Evolutionary conservation across 495 filamentous ascomycete species (phyloP).

Genomic region (Sordaria brevicollis): DNA sequence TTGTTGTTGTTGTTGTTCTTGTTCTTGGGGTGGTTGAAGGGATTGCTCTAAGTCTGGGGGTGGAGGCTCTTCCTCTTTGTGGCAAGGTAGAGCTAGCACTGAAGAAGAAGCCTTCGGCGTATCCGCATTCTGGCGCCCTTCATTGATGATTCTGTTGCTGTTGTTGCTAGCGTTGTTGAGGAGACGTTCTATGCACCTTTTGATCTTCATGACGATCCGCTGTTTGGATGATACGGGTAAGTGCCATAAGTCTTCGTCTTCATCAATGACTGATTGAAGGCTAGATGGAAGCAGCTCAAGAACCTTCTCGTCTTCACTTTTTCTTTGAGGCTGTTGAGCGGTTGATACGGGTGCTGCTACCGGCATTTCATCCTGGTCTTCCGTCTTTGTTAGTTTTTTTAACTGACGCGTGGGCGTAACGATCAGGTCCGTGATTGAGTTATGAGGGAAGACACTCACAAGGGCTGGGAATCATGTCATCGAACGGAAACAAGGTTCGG

Average conservation of each 20-base stretch:
- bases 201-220: not conserved
- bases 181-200: not conserved
- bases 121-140: too few relatives aligned
- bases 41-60: not conserved
- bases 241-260: not conserved
- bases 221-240: not conserved
- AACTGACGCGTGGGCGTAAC: too few relatives aligned
- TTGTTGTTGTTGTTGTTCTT: too few relatives aligned
- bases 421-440: too few relatives aligned
- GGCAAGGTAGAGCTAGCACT: not conserved
- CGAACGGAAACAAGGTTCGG: not conserved
- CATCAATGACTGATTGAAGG: not conserved
- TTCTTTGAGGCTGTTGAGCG: not conserved
- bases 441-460: not conserved
- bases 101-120: too few relatives aligned
- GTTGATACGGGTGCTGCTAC: not conserved
- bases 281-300: not conserved
- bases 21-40: not conserved
- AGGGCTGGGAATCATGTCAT: not conserved
- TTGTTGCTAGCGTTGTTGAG: not conserved
- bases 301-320: not conserved
- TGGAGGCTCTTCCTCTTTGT: not conserved
- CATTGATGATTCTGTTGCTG: too few relatives aligned
- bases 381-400: not conserved
- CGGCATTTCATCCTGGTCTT: not conserved